A percentile compares a stretch with the other conserved stretches of the same genome.
These are phyloP conservation scores for Diaporthe longicolla DNA, from an alignment of 2,329 filamentous ascomycete species.

Conservation along the genomic window DNA sequence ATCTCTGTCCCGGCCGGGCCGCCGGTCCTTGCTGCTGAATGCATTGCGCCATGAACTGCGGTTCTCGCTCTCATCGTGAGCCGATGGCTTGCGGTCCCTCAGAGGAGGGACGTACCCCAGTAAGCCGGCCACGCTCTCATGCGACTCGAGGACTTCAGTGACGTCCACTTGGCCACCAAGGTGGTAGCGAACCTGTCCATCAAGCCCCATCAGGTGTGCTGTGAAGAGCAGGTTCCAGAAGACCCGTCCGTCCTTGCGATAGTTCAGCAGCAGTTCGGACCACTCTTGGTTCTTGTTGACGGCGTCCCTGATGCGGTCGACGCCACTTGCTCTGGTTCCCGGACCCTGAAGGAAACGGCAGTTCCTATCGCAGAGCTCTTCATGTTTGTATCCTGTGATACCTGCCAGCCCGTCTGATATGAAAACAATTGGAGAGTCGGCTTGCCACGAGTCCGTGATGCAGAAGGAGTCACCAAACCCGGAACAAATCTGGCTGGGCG, in stretches of 20 bases:
- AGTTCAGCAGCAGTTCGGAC: slow-evolving; percentile 38
- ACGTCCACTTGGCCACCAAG: slow-evolving; percentile 39
- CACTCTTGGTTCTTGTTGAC: slow-evolving; percentile 22
- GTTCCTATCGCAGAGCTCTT: slow-evolving; percentile 19
- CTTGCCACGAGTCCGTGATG: slow-evolving; percentile 8
- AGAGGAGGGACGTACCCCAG: slow-evolving; percentile 12
- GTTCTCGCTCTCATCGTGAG: background rate
- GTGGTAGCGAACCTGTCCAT: slow-evolving; percentile 21
- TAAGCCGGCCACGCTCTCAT: slow-evolving; percentile 23
- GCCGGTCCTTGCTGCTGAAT: background rate
- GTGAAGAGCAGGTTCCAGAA: slow-evolving; percentile 40
- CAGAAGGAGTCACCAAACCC: slow-evolving; percentile 38
- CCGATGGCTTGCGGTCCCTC: background rate
- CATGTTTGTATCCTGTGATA: slow-evolving; percentile 25
- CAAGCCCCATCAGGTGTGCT: slow-evolving; percentile 12
- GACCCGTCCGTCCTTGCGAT: slow-evolving; percentile 19
- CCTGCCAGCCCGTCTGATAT: slow-evolving; percentile 27
- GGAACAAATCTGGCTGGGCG: slow-evolving; percentile 29
- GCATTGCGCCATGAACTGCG: slow-evolving; percentile 18
- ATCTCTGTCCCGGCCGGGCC: background rate
- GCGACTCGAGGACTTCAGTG: slow-evolving; percentile 30
- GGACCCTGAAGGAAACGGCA: slow-evolving; percentile 38
- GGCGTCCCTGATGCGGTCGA: slow-evolving; percentile 37
- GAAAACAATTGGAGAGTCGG: slow-evolving; percentile 26
- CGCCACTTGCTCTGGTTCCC: slow-evolving; percentile 25